These are phyloP conservation scores for Silene latifolia DNA, from an alignment of 148 eudicot species.

Conservation along the genomic window DNA sequence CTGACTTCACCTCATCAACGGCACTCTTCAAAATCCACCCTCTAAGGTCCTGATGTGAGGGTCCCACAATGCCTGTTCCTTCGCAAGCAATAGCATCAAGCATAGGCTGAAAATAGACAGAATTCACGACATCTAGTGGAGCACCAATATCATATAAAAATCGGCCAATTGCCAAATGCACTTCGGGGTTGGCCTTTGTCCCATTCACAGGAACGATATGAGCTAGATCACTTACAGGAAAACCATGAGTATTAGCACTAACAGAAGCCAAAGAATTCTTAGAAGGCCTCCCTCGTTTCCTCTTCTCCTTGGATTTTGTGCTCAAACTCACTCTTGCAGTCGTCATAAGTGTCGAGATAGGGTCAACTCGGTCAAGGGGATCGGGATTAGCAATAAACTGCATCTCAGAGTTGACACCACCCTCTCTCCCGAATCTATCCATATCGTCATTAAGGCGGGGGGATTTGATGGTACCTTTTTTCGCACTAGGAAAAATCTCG, in stretches of 20 bases:
- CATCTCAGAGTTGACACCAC: slow-evolving; percentile 44
- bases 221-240: slow-evolving; percentile 21
- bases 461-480: slow-evolving; percentile 20
- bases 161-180: slow-evolving; percentile 65
- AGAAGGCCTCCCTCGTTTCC: slow-evolving; percentile 61
- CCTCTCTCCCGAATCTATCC: slow-evolving; percentile 35
- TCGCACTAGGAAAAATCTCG: slow-evolving; percentile 25
- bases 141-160: slow-evolving; percentile 79
- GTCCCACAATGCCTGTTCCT: slow-evolving; percentile 51
- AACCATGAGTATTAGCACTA: slow-evolving; percentile 20
- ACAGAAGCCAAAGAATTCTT: slow-evolving; percentile 35
- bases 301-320: slow-evolving; percentile 39
- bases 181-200: slow-evolving; percentile 38
- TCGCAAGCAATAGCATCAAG: slow-evolving; percentile 81
- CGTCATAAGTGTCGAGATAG: slow-evolving; percentile 31
- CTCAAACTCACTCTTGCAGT: slow-evolving; percentile 34
- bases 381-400: slow-evolving; percentile 43
- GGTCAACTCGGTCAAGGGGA: slow-evolving; percentile 29
- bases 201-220: slow-evolving; percentile 19
- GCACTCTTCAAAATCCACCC: slow-evolving; percentile 67
- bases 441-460: slow-evolving; percentile 30
- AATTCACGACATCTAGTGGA: slow-evolving; percentile 68
- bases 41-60: slow-evolving; percentile 76
- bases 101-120: slow-evolving; percentile 87
- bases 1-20: slow-evolving; percentile 66